Percentiles rank a stretch among this genome's conserved stretches.
Conservation (phyloP, 306 rosid genomes). For the Quercus parvula region DNA sequence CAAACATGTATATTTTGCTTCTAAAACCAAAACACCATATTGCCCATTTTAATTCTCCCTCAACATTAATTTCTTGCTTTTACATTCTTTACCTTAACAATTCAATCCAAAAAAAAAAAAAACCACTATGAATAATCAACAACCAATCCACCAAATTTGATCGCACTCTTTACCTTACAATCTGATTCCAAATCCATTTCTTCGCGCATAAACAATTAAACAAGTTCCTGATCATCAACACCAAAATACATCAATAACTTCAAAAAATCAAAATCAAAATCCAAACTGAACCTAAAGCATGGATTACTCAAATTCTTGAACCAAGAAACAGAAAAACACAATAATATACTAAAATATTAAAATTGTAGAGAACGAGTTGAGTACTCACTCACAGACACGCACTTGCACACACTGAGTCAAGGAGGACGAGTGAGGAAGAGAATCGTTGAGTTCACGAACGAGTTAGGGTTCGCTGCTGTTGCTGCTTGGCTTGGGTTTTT, state of each 20-base stretch:
- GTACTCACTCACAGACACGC: not conserved
- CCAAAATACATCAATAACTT: not conserved
- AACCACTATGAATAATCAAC: not conserved
- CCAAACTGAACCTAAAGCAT: not conserved
- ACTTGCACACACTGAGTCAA: too few species aligned
- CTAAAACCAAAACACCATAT: not conserved
- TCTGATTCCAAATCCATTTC: not conserved
- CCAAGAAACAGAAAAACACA: not conserved
- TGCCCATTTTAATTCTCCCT: not conserved
- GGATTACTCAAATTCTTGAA: not conserved
- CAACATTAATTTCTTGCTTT: too few species aligned
- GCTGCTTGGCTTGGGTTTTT: not conserved
- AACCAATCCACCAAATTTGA: not conserved
- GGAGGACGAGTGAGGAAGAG: not conserved
- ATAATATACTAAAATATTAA: not conserved
- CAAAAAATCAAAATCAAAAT: too few species aligned
- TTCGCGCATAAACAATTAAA: not conserved
- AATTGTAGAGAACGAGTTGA: not conserved
- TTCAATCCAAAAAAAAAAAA: too few species aligned
- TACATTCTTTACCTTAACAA: too few species aligned
- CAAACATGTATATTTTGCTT: not conserved
- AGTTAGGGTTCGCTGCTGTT: not conserved
- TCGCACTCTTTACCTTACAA: not conserved
- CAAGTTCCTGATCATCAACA: not conserved
- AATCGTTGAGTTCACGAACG: not conserved